Evolutionary conservation across 257 asterid species (phyloP).

Genomic region (Fraxinus excelsior): DNA sequence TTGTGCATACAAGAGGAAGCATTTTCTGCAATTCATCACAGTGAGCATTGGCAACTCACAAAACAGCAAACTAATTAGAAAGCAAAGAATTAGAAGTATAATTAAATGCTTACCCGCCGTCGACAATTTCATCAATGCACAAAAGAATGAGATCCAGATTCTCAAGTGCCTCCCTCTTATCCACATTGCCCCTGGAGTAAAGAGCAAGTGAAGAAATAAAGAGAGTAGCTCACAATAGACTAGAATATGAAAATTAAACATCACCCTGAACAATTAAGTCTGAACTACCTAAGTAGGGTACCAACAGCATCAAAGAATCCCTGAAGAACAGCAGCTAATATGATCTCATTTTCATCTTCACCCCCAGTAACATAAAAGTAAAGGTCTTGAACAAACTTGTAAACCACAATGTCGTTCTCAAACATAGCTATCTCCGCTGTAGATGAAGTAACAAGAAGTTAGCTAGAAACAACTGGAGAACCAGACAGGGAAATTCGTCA

Average conservation of each 20-base stretch:
- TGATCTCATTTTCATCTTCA: conserved; percentile 79
- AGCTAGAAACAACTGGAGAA: not conserved
- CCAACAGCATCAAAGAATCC: conserved; percentile 79
- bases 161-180: conserved; percentile 76
- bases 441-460: conserved; percentile 22
- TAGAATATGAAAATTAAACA: conserved; percentile 8
- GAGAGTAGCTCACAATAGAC: conserved; percentile 9
- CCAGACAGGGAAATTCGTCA: not conserved
- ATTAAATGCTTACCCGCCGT: conserved; percentile 68
- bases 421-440: conserved; percentile 76
- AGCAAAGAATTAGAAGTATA: not conserved
- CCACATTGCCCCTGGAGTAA: conserved; percentile 64
- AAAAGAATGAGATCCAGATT: conserved; percentile 79
- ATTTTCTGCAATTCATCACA: not conserved
- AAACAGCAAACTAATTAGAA: not conserved
- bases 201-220: conserved; percentile 18
- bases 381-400: conserved; percentile 79
- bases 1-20: not conserved
- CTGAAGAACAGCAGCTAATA: conserved; percentile 70
- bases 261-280: conserved; percentile 1
- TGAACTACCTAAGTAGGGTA: conserved; percentile 66
- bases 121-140: conserved; percentile 82
- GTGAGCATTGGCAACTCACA: not conserved
- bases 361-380: conserved; percentile 80
- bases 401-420: conserved; percentile 64